Evolutionary conservation across 805 yeast genomes (phyloP).

Genomic region (Cyberlindnera sargentensis): DNA sequence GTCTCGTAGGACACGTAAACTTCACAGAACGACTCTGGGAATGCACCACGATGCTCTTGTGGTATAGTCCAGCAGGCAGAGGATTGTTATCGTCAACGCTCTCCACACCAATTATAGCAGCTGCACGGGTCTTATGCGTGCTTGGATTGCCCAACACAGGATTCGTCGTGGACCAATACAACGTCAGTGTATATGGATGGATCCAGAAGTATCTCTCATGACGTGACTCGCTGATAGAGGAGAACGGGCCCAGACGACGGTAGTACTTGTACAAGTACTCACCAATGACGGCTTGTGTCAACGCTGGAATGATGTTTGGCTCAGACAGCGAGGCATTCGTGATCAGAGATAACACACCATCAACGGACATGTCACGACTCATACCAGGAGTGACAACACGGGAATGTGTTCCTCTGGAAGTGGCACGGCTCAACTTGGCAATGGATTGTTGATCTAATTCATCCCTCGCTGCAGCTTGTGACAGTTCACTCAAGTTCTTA

Average conservation of each 20-base stretch:
- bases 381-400: slow-evolving; percentile 11
- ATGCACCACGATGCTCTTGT: slow-evolving; percentile 72
- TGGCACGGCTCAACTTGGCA: slow-evolving; percentile 10
- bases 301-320: slow-evolving; percentile 70
- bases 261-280: slow-evolving; percentile 84
- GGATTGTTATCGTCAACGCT: slow-evolving; percentile 82
- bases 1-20: slow-evolving; percentile 81
- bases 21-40: slow-evolving; percentile 58
- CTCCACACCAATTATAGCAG: slow-evolving; percentile 73
- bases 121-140: slow-evolving; percentile 62
- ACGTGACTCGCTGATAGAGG: slow-evolving; percentile 64
- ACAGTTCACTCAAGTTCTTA: slow-evolving; percentile 23
- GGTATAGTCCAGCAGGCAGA: slow-evolving; percentile 80
- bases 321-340: slow-evolving; percentile 62
- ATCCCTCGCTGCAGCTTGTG: slow-evolving; percentile 23
- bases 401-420: slow-evolving; percentile 10
- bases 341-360: slow-evolving; percentile 32
- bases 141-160: slow-evolving; percentile 70
- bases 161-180: slow-evolving; percentile 81
- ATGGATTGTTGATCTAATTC: slow-evolving; percentile 20
- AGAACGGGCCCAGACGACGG: slow-evolving; percentile 67
- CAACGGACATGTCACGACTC: slow-evolving; percentile 23
- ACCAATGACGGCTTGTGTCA: slow-evolving; percentile 91
- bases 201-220: slow-evolving; percentile 96
- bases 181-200: slow-evolving; percentile 85